Percentiles rank a stretch among this genome's conserved stretches.
Conservation (phyloP, 179 eudicot species). For the Spinacia oleracea region DNA sequence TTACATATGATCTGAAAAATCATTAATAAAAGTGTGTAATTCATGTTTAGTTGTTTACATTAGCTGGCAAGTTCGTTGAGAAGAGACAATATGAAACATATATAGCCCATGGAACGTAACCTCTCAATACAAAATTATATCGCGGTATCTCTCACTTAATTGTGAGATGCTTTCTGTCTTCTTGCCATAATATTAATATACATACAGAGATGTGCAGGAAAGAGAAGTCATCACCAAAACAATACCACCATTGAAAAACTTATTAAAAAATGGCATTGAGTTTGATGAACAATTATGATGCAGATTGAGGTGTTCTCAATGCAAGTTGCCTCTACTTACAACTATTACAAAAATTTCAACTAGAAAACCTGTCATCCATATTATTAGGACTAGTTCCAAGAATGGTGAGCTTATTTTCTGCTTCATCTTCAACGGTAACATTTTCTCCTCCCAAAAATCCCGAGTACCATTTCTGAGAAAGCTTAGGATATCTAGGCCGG, state of each 20-base stretch:
- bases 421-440: neutral
- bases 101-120: neutral
- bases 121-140: neutral
- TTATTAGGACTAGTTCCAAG: neutral
- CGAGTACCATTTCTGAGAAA: conserved; percentile 68
- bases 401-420: neutral
- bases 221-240: no score
- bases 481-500: conserved; percentile 49
- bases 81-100: neutral
- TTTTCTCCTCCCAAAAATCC: conserved; percentile 44
- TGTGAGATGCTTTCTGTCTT: neutral
- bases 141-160: neutral
- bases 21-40: no score
- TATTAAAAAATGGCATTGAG: no score
- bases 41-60: neutral
- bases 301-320: no score
- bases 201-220: neutral
- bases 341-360: neutral
- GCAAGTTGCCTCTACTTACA: no score
- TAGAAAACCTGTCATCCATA: neutral
- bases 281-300: no score
- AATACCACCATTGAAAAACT: neutral
- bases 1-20: neutral
- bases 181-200: neutral
- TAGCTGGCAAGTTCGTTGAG: neutral